Conservation (phyloP, 495 filamentous ascomycete species). For the Penicillium herquei region DNA sequence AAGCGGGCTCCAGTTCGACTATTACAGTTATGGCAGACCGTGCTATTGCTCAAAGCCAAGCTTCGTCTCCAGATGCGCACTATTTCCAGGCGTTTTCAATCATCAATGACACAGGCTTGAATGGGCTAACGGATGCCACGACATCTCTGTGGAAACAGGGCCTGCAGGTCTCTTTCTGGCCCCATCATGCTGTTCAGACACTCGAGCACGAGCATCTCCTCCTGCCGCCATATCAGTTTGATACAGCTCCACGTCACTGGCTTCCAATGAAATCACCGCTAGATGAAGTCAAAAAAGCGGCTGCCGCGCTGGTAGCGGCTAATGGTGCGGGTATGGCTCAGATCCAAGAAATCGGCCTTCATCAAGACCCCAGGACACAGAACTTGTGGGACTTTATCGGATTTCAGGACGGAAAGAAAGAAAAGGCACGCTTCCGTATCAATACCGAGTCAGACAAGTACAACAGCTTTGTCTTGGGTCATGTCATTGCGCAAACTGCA, state of each 20-base stretch:
- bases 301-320: background rate
- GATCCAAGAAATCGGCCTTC: background rate
- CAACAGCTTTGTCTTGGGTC: constrained; percentile 7
- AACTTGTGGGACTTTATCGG: background rate
- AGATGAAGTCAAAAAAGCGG: background rate
- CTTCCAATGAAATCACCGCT: background rate
- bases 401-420: background rate
- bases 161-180: constrained; percentile 44
- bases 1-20: constrained; percentile 50
- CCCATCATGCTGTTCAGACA: constrained; percentile 39
- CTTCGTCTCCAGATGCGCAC: background rate
- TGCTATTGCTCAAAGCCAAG: constrained; percentile 14
- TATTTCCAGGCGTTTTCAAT: constrained; percentile 47
- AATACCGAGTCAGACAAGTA: background rate
- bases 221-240: constrained; percentile 57
- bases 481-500: constrained; percentile 48
- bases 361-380: background rate
- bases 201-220: constrained; percentile 31
- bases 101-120: constrained; percentile 23
- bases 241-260: constrained; percentile 34
- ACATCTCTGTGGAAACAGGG: constrained; percentile 48
- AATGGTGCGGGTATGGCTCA: background rate
- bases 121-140: constrained; percentile 41
- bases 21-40: constrained; percentile 45
- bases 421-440: background rate